A percentile compares a stretch with the other conserved stretches of the same genome.
Conservation (phyloP, 331 rosid genomes). For the Erythrophleum ivorense region DNA sequence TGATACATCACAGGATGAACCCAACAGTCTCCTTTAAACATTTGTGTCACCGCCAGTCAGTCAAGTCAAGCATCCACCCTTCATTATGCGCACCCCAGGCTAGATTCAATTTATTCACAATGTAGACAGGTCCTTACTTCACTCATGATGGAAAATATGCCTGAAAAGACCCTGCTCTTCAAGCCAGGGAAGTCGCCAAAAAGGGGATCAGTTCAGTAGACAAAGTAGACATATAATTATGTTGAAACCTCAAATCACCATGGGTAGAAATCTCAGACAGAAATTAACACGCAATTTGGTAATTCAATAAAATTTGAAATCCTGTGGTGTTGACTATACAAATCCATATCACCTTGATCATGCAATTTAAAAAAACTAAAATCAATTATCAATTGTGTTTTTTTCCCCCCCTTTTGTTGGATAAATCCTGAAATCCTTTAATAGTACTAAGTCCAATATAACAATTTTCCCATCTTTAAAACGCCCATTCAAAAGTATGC, state of each 20-base stretch:
- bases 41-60: conserved; percentile 30
- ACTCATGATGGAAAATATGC: conserved; percentile 19
- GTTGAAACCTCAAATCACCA: neutral
- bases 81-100: conserved; percentile 20
- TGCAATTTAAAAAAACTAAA: no score
- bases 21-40: conserved; percentile 34
- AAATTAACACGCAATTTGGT: neutral
- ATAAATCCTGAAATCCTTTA: neutral
- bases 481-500: neutral
- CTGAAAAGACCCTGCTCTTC: conserved; percentile 25
- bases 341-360: neutral
- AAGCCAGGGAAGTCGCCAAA: neutral
- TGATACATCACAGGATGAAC: conserved; percentile 50
- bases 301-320: neutral
- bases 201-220: no score
- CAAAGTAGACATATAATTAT: neutral
- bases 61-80: conserved; percentile 40
- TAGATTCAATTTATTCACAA: conserved; percentile 26
- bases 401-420: neutral
- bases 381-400: neutral
- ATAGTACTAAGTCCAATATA: neutral
- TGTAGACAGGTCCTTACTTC: conserved; percentile 23
- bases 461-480: neutral
- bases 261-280: neutral
- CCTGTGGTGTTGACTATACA: neutral